A percentile compares a stretch with the other conserved stretches of the same genome.
Conservation (phyloP, 2,329 filamentous ascomycete species). For the Penicillium sp. region DNA sequence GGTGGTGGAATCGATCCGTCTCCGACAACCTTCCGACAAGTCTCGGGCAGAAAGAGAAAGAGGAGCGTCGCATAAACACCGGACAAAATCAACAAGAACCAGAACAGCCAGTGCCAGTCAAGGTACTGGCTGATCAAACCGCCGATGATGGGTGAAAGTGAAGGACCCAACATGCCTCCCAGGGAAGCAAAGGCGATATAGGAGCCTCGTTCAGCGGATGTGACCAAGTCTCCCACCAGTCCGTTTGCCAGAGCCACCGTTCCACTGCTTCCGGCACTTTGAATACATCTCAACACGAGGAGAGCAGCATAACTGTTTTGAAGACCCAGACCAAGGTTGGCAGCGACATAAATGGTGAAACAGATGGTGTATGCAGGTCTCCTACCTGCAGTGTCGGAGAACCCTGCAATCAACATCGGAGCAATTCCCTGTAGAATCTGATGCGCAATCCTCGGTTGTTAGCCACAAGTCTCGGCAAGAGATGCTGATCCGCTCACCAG, state of each 20-base stretch:
- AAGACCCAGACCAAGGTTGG: slow-evolving; percentile 60
- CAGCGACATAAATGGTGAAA: slow-evolving; percentile 51
- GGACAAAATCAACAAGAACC: slow-evolving; percentile 61
- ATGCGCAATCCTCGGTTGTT: neutral
- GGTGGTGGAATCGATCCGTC: slow-evolving; percentile 35
- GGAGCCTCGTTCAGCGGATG: slow-evolving; percentile 65
- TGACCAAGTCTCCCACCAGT: slow-evolving; percentile 51
- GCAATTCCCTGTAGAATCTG: slow-evolving; percentile 30
- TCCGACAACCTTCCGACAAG: slow-evolving; percentile 41
- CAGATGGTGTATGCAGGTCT: slow-evolving; percentile 58
- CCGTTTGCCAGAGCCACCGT: slow-evolving; percentile 69
- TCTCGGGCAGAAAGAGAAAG: slow-evolving; percentile 56
- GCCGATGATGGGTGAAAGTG: slow-evolving; percentile 60
- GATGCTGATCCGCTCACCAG: slow-evolving; percentile 31
- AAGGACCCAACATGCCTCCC: slow-evolving; percentile 52
- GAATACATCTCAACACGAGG: slow-evolving; percentile 16
- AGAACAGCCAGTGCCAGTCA: slow-evolving; percentile 64
- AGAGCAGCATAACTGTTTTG: slow-evolving; percentile 53
- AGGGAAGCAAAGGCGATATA: slow-evolving; percentile 27
- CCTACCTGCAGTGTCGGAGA: slow-evolving; percentile 59
- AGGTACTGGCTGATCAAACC: slow-evolving; percentile 64
- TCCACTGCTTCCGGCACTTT: slow-evolving; percentile 20
- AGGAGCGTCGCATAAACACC: slow-evolving; percentile 55
- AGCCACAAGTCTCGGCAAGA: neutral
- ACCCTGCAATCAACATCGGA: slow-evolving; percentile 55